Evolutionary conservation across 306 rosid species (phyloP).

Genomic region (Parietaria judaica): DNA sequence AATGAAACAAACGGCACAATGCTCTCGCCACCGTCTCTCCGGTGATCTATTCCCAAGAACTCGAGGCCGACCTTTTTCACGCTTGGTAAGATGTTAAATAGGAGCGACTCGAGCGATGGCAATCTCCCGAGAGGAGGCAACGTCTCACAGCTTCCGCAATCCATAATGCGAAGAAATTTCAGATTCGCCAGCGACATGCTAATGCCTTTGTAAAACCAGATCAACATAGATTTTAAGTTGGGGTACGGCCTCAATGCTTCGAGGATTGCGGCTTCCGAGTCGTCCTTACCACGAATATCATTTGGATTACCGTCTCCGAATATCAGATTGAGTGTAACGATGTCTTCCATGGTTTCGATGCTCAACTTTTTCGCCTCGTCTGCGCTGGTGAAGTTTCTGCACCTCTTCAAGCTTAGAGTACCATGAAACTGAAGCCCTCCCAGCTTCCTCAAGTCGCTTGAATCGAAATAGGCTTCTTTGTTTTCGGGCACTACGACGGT

Average conservation of each 20-base stretch:
- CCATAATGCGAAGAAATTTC: background rate
- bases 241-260: slow-evolving; percentile 5
- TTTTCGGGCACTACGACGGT: background rate
- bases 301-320: background rate
- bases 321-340: background rate
- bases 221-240: background rate
- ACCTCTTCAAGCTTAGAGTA: background rate
- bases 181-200: background rate
- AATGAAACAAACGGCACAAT: background rate
- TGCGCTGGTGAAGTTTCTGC: background rate
- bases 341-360: background rate
- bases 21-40: background rate
- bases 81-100: no score
- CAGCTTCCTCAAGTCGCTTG: slow-evolving; percentile 4
- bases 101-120: background rate
- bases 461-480: background rate
- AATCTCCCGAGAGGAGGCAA: slow-evolving; percentile 14
- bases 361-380: background rate
- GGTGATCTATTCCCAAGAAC: slow-evolving; percentile 3
- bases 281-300: background rate
- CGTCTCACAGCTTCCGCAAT: background rate
- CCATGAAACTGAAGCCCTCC: background rate
- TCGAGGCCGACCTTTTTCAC: slow-evolving; percentile 10
- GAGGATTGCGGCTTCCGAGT: background rate
- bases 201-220: rapidly evolving